phyloP scores from a whole-genome alignment of 768 basidiomycete genomes.

The Artomyces pyxidatus region DNA sequence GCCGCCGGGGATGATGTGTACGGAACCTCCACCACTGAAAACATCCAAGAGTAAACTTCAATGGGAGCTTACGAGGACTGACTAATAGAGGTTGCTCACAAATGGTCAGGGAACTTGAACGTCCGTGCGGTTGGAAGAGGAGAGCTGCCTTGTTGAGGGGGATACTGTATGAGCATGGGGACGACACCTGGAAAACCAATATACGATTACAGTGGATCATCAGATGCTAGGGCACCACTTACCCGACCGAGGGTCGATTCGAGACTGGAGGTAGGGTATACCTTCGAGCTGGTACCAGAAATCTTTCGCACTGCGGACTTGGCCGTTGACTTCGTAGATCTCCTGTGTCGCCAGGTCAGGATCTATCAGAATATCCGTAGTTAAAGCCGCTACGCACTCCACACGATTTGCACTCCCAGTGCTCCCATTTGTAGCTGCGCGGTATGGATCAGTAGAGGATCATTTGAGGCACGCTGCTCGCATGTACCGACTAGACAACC shows the following conservation, averaged over 20 bases:
- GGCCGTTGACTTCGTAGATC: constrained; percentile 15
- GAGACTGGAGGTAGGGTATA: constrained; percentile 20
- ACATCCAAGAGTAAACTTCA: no score
- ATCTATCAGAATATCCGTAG: not conserved
- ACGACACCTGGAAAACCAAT: constrained; percentile 11
- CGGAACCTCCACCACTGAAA: no score
- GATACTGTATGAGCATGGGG: not conserved
- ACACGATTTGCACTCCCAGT: constrained; percentile 63
- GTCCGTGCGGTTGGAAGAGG: constrained; percentile 12
- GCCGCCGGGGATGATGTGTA: constrained; percentile 42
- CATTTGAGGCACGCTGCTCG: not conserved
- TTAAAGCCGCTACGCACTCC: constrained; percentile 29
- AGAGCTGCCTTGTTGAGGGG: not conserved
- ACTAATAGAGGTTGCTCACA: no score
- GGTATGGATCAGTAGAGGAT: no score
- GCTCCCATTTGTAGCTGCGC: constrained; percentile 66
- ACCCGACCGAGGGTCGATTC: not conserved
- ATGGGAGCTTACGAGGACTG: no score
- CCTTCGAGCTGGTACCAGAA: constrained; percentile 28
- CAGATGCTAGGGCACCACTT: not conserved
- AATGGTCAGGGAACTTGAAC: not conserved
- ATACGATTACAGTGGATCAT: not conserved
- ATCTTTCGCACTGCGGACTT: constrained; percentile 26
- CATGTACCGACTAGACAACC: constrained; percentile 63
- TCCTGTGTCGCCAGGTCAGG: constrained; percentile 1